phyloP scores from a whole-genome alignment of 805 yeast genomes.

The Candida corydali region DNA sequence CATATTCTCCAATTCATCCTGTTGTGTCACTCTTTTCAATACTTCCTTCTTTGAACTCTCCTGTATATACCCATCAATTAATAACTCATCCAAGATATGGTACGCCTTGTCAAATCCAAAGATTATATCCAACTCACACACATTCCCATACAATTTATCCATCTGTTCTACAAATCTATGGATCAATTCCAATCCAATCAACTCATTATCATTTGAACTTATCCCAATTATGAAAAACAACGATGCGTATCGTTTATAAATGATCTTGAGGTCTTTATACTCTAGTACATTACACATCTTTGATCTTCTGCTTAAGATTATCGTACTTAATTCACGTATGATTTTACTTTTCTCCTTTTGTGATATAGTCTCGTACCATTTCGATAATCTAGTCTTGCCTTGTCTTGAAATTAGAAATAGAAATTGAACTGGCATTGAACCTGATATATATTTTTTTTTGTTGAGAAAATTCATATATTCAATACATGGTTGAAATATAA shows the following conservation, averaged over 20 bases:
- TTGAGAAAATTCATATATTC: too few relatives aligned
- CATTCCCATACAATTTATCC: constrained; percentile 95
- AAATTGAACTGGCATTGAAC: constrained; percentile 69
- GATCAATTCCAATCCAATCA: constrained; percentile 77
- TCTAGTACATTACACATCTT: constrained; percentile 95
- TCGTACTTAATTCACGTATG: constrained; percentile 79
- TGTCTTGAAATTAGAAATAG: constrained; percentile 83
- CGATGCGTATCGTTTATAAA: constrained; percentile 91
- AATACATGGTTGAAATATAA: constrained; percentile 11
- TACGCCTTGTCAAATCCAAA: constrained; percentile 95
- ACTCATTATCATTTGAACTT: constrained; percentile 79
- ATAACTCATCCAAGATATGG: constrained; percentile 82
- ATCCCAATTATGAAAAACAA: constrained; percentile 86
- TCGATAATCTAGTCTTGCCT: constrained; percentile 88
- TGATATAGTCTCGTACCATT: constrained; percentile 87
- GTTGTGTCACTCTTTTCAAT: constrained; percentile 69
- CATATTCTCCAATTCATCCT: constrained; percentile 80
- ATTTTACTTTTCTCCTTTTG: constrained; percentile 83
- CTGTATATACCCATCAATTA: constrained; percentile 82
- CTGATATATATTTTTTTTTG: neutral
- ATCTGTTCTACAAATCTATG: constrained; percentile 94
- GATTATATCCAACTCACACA: constrained; percentile 93
- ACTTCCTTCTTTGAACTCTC: constrained; percentile 83
- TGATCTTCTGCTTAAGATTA: constrained; percentile 79
- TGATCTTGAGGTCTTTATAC: constrained; percentile 77